A percentile compares a stretch with the other conserved stretches of the same genome.
phyloP scores from a whole-genome alignment of 495 filamentous ascomycete genomes.

The Massariosphaeria phaeospora region DNA sequence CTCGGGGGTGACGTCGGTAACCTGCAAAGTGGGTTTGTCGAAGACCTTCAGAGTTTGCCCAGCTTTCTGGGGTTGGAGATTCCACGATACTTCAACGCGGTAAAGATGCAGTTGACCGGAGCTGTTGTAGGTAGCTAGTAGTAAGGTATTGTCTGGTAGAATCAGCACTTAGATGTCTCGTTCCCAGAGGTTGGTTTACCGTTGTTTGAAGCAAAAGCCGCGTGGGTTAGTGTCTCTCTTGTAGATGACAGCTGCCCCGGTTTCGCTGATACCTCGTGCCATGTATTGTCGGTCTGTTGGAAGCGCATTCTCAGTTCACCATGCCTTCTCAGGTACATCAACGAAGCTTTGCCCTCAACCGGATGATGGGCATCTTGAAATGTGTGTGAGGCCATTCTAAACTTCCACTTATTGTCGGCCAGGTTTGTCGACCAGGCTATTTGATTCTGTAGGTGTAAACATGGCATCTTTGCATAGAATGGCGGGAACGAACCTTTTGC shows the following conservation, averaged over 20 bases:
- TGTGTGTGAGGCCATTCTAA: constrained; percentile 47
- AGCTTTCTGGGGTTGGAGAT: constrained; percentile 25
- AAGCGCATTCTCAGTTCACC: constrained; percentile 67
- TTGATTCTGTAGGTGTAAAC: constrained; percentile 36
- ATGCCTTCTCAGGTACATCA: constrained; percentile 65
- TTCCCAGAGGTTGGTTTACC: constrained; percentile 41
- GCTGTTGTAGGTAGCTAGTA: constrained; percentile 36
- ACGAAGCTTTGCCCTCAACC: constrained; percentile 56
- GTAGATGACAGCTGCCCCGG: constrained; percentile 64
- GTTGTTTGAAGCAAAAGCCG: constrained; percentile 68
- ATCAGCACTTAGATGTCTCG: not conserved
- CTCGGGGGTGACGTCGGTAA: constrained; percentile 25
- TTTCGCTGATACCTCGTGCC: constrained; percentile 62
- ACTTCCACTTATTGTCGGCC: constrained; percentile 45
- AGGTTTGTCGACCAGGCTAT: constrained; percentile 27
- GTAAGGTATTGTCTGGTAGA: constrained; percentile 35
- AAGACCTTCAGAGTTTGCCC: constrained; percentile 15
- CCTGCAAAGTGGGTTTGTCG: constrained; percentile 25
- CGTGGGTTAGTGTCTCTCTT: constrained; percentile 72
- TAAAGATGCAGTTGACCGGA: constrained; percentile 36
- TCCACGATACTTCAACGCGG: constrained; percentile 41
- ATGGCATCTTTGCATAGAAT: not conserved
- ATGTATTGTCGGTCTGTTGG: constrained; percentile 60
- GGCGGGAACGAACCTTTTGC: constrained; percentile 45
- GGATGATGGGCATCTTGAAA: constrained; percentile 63